Evolutionary conservation across 345 rosid species (phyloP).

Genomic region (Salix dunnii): DNA sequence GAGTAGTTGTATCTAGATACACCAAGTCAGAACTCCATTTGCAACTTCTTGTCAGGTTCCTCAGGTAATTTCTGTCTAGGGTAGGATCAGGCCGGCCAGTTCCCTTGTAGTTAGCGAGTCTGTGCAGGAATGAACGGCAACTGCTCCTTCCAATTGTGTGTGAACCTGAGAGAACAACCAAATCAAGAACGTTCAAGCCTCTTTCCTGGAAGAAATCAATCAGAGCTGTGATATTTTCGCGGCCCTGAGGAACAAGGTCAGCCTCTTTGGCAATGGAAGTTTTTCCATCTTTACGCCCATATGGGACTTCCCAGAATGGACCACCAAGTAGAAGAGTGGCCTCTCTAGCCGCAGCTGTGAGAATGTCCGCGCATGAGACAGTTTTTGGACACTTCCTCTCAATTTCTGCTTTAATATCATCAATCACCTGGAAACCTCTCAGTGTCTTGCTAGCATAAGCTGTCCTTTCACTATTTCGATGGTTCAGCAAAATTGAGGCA

Average conservation of each 20-base stretch:
- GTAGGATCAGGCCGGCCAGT: slow-evolving; percentile 18
- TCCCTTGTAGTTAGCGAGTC: slow-evolving; percentile 21
- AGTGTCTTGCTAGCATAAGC: slow-evolving; percentile 17
- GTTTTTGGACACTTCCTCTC: slow-evolving; percentile 21
- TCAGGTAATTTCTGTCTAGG: slow-evolving; percentile 12
- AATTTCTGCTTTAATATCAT: slow-evolving; percentile 19
- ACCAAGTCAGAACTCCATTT: not conserved
- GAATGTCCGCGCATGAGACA: slow-evolving; percentile 26
- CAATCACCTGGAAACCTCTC: slow-evolving; percentile 22
- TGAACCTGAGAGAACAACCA: slow-evolving; percentile 29
- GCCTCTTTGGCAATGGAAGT: slow-evolving; percentile 17
- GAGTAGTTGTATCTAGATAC: slow-evolving; percentile 35
- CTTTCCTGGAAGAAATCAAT: slow-evolving; percentile 10
- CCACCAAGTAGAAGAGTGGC: slow-evolving; percentile 19
- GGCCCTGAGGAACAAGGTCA: slow-evolving; percentile 21
- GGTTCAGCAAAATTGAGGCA: slow-evolving; percentile 16
- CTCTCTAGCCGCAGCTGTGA: slow-evolving; percentile 26
- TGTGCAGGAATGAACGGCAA: slow-evolving; percentile 23
- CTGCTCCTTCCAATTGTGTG: slow-evolving; percentile 40
- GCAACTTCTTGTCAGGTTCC: slow-evolving; percentile 20
- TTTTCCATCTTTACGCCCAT: slow-evolving; percentile 21
- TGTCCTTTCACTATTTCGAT: slow-evolving; percentile 22
- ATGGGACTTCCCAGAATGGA: slow-evolving; percentile 21
- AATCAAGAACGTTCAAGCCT: slow-evolving; percentile 18
- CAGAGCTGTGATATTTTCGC: slow-evolving; percentile 16